Evolutionary conservation across 78 protist species (phyloP).

Genomic region (Dictyostelium citrinum): DNA sequence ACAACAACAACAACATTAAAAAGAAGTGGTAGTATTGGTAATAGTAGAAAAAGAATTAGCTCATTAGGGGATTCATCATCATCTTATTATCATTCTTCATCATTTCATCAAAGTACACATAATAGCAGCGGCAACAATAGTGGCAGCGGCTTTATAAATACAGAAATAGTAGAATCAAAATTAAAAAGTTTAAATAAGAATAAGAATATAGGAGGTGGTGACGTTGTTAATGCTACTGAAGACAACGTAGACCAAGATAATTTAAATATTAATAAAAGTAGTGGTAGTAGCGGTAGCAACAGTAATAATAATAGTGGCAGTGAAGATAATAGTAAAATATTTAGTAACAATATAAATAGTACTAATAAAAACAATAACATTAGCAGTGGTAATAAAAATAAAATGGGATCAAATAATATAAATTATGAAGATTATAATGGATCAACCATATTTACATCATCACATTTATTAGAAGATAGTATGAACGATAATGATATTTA

Average conservation of each 20-base stretch:
- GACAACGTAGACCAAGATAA: not conserved
- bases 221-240: not conserved
- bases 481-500: not conserved
- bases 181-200: not conserved
- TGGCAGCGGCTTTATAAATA: not conserved
- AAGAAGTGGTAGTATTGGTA: constrained; percentile 8
- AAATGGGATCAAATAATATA: not conserved
- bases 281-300: not conserved
- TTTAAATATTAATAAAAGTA: not conserved
- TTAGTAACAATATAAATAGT: not conserved
- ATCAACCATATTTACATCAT: constrained; percentile 17
- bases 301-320: not conserved
- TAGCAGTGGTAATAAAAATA: not conserved
- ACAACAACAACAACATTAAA: not conserved
- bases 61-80: not conserved
- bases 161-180: constrained; percentile 11
- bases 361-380: not conserved
- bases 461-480: not conserved
- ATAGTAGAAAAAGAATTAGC: not conserved
- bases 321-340: not conserved
- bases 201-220: not conserved
- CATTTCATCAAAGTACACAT: not conserved
- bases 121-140: not conserved
- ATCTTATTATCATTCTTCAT: not conserved
- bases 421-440: not conserved